phyloP scores from a whole-genome alignment of 176 grass and related monocot species.

The Triticum turgidum region DNA sequence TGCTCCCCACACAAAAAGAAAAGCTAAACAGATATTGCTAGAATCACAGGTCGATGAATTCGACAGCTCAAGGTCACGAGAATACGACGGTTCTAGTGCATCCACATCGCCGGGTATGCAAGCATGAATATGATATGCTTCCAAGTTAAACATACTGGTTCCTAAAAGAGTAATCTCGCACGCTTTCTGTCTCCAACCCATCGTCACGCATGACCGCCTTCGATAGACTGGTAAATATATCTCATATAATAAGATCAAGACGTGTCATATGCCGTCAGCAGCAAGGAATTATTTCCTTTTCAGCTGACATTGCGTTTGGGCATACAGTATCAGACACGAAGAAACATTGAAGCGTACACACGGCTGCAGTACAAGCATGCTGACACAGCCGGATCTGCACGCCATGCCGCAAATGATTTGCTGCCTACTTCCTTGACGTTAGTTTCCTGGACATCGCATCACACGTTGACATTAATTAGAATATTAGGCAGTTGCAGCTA shows the following conservation, averaged over 20 bases:
- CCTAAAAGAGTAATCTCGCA: neutral
- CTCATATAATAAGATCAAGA: neutral
- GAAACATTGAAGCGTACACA: neutral
- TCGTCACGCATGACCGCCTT: conserved; percentile 33
- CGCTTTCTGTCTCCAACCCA: neutral
- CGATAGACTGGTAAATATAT: neutral
- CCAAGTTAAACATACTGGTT: neutral
- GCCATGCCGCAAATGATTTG: neutral
- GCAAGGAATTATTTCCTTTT: neutral
- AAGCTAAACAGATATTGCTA: neutral
- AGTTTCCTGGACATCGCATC: neutral
- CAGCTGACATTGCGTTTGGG: neutral
- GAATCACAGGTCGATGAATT: neutral
- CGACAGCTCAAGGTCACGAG: neutral
- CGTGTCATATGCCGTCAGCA: neutral
- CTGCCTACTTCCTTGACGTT: conserved; percentile 26
- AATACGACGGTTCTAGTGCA: neutral
- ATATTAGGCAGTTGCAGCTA: neutral
- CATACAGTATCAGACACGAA: neutral
- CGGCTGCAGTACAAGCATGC: neutral
- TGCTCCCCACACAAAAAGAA: too few species aligned
- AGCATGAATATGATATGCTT: neutral
- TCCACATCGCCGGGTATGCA: neutral
- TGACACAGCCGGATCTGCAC: neutral
- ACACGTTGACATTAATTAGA: neutral